A percentile compares a stretch with the other conserved stretches of the same genome.
phyloP scores from a whole-genome alignment of 495 filamentous ascomycete species.

The Penicillium silybi region DNA sequence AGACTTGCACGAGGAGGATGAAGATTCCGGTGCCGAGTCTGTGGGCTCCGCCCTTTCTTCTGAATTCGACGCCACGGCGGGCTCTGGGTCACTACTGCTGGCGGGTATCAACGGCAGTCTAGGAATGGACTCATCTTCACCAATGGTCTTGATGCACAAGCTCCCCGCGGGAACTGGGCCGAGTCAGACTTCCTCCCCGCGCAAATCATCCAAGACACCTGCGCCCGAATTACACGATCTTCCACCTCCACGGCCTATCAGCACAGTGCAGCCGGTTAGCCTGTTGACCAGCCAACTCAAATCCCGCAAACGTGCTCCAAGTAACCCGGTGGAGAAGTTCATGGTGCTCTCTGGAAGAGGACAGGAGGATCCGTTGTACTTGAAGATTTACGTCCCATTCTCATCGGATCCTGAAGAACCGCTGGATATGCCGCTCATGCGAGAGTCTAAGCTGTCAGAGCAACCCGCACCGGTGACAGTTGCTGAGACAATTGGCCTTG shows the following conservation, averaged over 20 bases:
- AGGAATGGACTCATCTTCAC: conserved; percentile 39
- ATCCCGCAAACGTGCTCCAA: conserved; percentile 72
- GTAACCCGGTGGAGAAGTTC: conserved; percentile 79
- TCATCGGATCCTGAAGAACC: conserved; percentile 65
- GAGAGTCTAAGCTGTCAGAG: conserved; percentile 69
- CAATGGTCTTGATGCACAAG: conserved; percentile 43
- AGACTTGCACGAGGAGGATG: conserved; percentile 50
- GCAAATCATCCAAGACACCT: conserved; percentile 52
- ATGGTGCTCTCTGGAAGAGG: conserved; percentile 83
- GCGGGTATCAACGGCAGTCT: conserved; percentile 40
- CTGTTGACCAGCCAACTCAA: conserved; percentile 67
- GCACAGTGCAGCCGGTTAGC: conserved; percentile 75
- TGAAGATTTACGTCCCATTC: conserved; percentile 86
- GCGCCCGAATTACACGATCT: conserved; percentile 68
- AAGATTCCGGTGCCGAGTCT: conserved; percentile 60
- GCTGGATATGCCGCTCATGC: conserved; percentile 73
- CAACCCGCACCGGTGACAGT: conserved; percentile 69
- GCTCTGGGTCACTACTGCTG: conserved; percentile 54
- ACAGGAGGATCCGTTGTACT: conserved; percentile 72
- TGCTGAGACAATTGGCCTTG: conserved; percentile 84
- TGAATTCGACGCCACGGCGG: conserved; percentile 63
- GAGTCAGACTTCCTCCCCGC: conserved; percentile 47
- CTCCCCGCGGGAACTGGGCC: conserved; percentile 35
- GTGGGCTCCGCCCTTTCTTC: conserved; percentile 63
- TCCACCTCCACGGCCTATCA: conserved; percentile 87